Base-by-base conservation (phyloP, 192 early-diverging fungal genomes). In the Lobosporangium transversale region DNA sequence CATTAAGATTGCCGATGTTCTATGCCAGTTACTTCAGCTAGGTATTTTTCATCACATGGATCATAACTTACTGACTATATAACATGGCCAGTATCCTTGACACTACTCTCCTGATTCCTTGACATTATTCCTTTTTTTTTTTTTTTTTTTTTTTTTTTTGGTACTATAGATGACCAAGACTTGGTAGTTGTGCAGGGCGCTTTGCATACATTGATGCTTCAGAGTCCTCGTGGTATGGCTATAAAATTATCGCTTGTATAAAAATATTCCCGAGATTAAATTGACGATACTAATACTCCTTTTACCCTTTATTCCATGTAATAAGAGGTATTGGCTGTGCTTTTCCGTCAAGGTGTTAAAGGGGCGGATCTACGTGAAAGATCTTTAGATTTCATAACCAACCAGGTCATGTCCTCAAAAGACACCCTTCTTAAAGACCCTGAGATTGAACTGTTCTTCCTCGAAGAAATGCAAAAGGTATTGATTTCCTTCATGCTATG, bases 1-100 rank as follows among this genome's bases (percentile, higher is more conserved):
- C 1, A 70, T 79, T 53, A 79, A 79, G 55, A 79, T 79, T 37
- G 69, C 78, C 1, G 78, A 79, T 43, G 78, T 79, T 1, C 52
- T 79, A 0, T 71, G 68, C 33, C 78, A 79, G 45, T 63, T 79
- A 7, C 78, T 79, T 58, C 78, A 79, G 45, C 55, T 71, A 24
- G 78, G 78, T 71, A 73, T 11, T n/a, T n/a, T n/a, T 37, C 2
- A n/a, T 26, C 7, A 47, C 30, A 36, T 31, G 36, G 27, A 4
- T 4, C 18, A 4, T n/a, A n/a, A n/a, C n/a, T n/a, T n/a, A n/a
- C n/a, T n/a, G n/a, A n/a, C n/a, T n/a, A n/a, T n/a, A n/a, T n/a
- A n/a, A n/a, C n/a, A n/a, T n/a, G n/a, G n/a, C n/a, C n/a, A n/a
- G n/a, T n/a, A n/a, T n/a, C n/a, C n/a, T n/a, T n/a, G n/a, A n/a